These are phyloP conservation scores for Umbellularia californica DNA, from an alignment of 164 flowering plant genomes.

Conservation along the genomic window DNA sequence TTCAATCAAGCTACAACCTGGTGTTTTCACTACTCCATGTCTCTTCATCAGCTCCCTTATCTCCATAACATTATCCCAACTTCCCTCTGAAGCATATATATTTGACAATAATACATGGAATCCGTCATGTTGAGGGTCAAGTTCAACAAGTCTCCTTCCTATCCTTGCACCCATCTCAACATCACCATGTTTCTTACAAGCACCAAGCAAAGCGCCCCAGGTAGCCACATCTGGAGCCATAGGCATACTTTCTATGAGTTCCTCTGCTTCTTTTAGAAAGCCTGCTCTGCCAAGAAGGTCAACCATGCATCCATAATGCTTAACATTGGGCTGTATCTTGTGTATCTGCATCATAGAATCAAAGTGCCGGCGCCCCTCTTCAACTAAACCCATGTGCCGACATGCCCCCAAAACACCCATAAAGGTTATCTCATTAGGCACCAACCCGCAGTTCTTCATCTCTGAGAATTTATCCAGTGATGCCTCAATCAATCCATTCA, in stretches of 20 bases:
- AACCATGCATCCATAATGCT: conserved; percentile 55
- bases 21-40: conserved; percentile 31
- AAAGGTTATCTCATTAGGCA: conserved; percentile 43
- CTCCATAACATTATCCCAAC: conserved; percentile 31
- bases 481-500: conserved; percentile 32
- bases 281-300: conserved; percentile 48
- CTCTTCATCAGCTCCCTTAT: conserved; percentile 32
- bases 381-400: conserved; percentile 41
- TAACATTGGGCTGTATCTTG: conserved; percentile 36
- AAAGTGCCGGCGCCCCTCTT: conserved; percentile 34
- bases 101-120: conserved; percentile 40
- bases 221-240: conserved; percentile 40
- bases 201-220: conserved; percentile 53
- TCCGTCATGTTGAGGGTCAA: conserved; percentile 44
- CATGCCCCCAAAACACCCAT: conserved; percentile 45
- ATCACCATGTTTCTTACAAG: conserved; percentile 33
- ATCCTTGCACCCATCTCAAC: conserved; percentile 36
- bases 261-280: conserved; percentile 38
- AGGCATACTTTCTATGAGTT: conserved; percentile 38
- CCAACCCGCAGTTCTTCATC: conserved; percentile 25
- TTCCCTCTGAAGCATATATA: conserved; percentile 37
- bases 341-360: conserved; percentile 27
- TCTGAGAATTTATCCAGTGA: conserved; percentile 31
- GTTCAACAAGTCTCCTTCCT: conserved; percentile 33
- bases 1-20: conserved; percentile 43